Evolutionary conservation across 805 yeast genomes (phyloP), one percentile per base, ranked within the genome.

Genomic region (Pichia thaimueangensis): DNA sequence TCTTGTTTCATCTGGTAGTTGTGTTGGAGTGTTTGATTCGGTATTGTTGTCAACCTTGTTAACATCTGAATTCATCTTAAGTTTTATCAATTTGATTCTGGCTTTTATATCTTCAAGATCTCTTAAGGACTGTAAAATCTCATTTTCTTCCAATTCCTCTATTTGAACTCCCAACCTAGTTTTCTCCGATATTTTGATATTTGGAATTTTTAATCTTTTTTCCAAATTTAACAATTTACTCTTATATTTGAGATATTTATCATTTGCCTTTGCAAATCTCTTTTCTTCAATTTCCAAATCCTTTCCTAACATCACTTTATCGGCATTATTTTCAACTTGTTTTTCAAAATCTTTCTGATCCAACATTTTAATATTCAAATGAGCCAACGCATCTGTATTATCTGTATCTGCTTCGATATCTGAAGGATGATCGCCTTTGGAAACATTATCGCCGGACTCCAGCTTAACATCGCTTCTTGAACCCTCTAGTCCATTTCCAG

Each of bases 261-360:
- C 69, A 16, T 62, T 57, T 0, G 94, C 71, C 56, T 86, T 86
- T 15, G 74, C 79, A n/a, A 89, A 65, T 45, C 97, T 70, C 48
- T 78, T 81, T 45, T 70, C 65, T 52, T 93, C 98, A 31, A 82
- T 65, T 50, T 84, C 95, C 1, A 74, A 62, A 37, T 86, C 88
- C 40, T 80, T 78, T 30, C 70, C 62, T 1, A 73, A 64, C 38
- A 89, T 70, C 4, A 75, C 76, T 42, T 67, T 65, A 47, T 80
- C 78, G 0, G 96, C 95, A 61, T 76, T 67, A 27, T 69, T 67
- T 15, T 87, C 86, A 27, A 91, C 80, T 43, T 74, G 68, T 36
- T 76, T 65, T 55, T 89, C 98, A n/a, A 91, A 62, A 8, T 80
- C 79, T 41, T 75, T 79, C 59, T 93, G 97, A 52, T 85, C 88